Base-by-base conservation (phyloP, 2,329 filamentous ascomycete genomes). In the Microsporum ferrugineum region DNA sequence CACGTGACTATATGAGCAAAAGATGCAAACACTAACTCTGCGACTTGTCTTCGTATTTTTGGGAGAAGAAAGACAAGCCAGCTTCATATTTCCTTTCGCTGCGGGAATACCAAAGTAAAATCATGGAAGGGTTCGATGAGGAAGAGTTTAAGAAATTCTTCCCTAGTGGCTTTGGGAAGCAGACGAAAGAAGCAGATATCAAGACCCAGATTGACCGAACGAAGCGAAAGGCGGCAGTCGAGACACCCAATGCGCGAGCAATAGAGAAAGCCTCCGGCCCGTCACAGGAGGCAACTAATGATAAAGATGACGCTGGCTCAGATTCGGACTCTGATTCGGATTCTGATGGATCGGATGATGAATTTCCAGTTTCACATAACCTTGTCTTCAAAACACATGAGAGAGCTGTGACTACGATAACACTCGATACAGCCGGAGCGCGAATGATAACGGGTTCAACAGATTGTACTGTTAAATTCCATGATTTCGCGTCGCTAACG, bases 401-500 rank as follows among this genome's bases (percentile, higher is more conserved):
- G 39, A 86, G 89, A 63, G 85, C 91, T 4, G 84, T 97, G 47
- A 96, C 92, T 5, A 87, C 88, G 0, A 81, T 91, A 61, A 87
- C 91, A 1, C 79, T 96, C 56, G 94, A 99, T 74, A 86, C 89
- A 0, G 85, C 91, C 0, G 94, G 94, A 8, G 87, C 86, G 55
- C 84, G 94, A 67, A 78, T 99, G 71, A 85, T 92, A 56, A 94
- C 90, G n/a, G 91, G 88, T 27, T 96, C 91, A 3, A 88, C 87
- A 63, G 94, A 99, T 74, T 95, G 91, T 73, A 89, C 85, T 0
- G 78, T 97, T 68, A 97, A 96, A 71, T 80, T 99, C 17, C 91
- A 96, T 76, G 92, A 99, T 72, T 95, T 99, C 72, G 85, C 91
- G 2, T 89, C 91, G 55, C 95, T 99, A 87, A 96, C 92, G 0